phyloP scores from a whole-genome alignment of 805 yeast genomes.

The Sugiyamaella mastotermitis region DNA sequence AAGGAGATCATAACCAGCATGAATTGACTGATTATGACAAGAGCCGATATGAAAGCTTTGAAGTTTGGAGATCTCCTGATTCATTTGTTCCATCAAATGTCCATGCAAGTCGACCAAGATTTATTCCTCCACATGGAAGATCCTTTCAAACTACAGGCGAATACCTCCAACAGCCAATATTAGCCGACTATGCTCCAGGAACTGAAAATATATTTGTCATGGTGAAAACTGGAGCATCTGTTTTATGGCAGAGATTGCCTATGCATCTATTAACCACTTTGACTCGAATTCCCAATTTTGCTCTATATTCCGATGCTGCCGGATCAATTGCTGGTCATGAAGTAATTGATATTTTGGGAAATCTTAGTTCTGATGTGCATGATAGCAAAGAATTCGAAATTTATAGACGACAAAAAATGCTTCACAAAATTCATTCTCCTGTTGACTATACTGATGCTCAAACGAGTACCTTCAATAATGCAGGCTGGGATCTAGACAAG shows the following conservation, averaged over 20 bases:
- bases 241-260: constrained; percentile 32
- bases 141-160: constrained; percentile 8
- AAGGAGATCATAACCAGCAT: neutral
- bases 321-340: constrained; percentile 28
- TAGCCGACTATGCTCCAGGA: constrained; percentile 22
- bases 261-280: constrained; percentile 31
- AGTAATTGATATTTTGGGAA: constrained; percentile 28
- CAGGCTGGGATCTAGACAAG: constrained; percentile 32
- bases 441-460: constrained; percentile 13
- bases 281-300: constrained; percentile 28
- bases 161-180: constrained; percentile 19
- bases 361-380: constrained; percentile 17
- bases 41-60: constrained; percentile 9
- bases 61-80: constrained; percentile 12
- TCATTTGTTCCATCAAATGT: constrained; percentile 8
- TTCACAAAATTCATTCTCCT: constrained; percentile 23
- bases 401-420: constrained; percentile 23
- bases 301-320: constrained; percentile 30
- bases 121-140: neutral
- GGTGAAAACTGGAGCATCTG: constrained; percentile 33
- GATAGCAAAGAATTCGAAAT: constrained; percentile 15
- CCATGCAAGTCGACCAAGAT: constrained; percentile 4
- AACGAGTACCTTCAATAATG: too few relatives aligned
- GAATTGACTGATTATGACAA: neutral
- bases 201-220: constrained; percentile 27